phyloP scores from a whole-genome alignment of 2,329 filamentous ascomycete species.

The Colletotrichum agaves region DNA sequence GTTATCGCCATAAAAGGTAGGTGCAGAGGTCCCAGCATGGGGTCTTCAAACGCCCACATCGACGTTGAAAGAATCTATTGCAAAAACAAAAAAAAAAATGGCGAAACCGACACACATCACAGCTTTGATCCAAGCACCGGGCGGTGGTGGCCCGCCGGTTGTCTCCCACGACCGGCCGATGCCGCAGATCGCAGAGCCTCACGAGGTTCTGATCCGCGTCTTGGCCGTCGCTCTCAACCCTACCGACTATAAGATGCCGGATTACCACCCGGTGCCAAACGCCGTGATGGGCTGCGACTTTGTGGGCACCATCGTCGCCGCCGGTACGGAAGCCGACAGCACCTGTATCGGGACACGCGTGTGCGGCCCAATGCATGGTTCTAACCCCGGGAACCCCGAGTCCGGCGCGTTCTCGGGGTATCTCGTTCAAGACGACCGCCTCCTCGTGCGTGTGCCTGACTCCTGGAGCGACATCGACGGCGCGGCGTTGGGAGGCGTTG shows the following conservation, averaged over 20 bases:
- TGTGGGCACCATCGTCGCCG: conserved; percentile 42
- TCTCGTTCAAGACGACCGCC: background rate
- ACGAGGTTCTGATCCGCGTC: conserved; percentile 24
- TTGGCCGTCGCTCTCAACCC: conserved; percentile 45
- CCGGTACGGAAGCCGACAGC: conserved; percentile 39
- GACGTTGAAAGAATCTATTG: no score
- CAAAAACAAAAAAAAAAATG: no score
- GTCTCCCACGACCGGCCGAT: background rate
- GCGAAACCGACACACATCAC: no score
- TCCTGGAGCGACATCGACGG: conserved; percentile 39
- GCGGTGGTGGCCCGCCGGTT: no score
- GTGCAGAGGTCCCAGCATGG: no score
- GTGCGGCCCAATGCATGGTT: conserved; percentile 38
- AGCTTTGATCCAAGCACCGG: no score
- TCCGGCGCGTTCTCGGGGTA: conserved; percentile 31
- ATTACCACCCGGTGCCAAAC: conserved; percentile 38
- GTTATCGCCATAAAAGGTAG: no score
- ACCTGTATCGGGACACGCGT: conserved; percentile 44
- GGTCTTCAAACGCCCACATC: no score
- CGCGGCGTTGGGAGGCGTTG: conserved; percentile 41
- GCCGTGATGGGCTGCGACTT: conserved; percentile 45
- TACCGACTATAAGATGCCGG: conserved; percentile 45
- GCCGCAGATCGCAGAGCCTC: background rate
- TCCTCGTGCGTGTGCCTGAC: conserved; percentile 39
- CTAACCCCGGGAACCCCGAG: conserved; percentile 29